These are phyloP conservation scores for Leptographium radiaticola DNA, from an alignment of 2,329 filamentous ascomycete species.

Conservation along the genomic window DNA sequence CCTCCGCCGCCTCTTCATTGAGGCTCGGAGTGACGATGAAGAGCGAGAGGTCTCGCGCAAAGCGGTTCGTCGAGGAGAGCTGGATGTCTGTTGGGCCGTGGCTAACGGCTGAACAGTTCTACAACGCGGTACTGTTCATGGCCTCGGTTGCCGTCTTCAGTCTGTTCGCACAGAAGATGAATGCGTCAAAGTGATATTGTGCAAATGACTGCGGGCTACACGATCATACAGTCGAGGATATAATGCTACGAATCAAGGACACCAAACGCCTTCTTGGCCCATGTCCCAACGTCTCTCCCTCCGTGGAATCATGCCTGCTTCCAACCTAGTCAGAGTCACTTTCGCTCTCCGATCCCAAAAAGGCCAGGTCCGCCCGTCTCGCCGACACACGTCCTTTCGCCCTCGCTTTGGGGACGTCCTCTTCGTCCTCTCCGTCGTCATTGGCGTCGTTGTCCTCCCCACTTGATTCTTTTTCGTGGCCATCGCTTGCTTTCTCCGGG, in stretches of 20 bases:
- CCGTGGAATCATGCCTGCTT: background rate
- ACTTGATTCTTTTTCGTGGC: conserved; percentile 12
- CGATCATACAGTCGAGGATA: background rate
- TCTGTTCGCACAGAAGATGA: conserved; percentile 79
- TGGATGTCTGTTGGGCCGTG: too few relatives aligned
- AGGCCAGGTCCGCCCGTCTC: conserved; percentile 41
- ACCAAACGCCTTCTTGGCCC: background rate
- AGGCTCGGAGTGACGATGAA: conserved; percentile 83
- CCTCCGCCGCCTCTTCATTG: conserved; percentile 88
- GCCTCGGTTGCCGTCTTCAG: conserved; percentile 92
- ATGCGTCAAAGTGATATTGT: conserved; percentile 25
- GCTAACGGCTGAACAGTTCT: conserved; percentile 51
- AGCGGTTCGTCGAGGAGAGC: conserved; percentile 44
- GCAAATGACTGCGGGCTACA: background rate
- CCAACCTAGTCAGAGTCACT: conserved; percentile 45
- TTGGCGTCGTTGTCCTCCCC: conserved; percentile 3
- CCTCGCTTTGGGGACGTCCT: conserved; percentile 21
- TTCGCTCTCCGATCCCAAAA: conserved; percentile 47
- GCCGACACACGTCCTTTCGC: conserved; percentile 30
- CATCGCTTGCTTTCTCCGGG: conserved; percentile 2
- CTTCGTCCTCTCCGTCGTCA: background rate
- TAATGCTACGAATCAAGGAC: background rate
- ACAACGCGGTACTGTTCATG: conserved; percentile 94
- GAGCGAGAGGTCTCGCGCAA: conserved; percentile 89
- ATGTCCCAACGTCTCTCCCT: background rate